Conservation (phyloP, 345 rosid genomes). For the Eucalyptus melliodora region DNA sequence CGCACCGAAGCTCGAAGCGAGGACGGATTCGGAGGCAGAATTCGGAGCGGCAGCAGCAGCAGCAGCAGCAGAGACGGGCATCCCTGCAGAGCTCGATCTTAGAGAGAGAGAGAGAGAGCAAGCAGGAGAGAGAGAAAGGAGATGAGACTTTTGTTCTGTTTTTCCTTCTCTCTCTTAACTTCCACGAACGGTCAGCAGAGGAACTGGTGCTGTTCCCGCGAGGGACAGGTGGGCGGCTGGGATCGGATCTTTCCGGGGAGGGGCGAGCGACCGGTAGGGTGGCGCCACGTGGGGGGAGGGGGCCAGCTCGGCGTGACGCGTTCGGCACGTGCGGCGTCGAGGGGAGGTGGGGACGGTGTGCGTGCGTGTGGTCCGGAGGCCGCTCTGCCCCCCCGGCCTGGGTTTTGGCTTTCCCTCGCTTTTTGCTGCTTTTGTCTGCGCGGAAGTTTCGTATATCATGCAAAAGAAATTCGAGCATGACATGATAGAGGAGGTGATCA, state of each 20-base stretch:
- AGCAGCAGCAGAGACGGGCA: neutral
- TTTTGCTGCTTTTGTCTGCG: too few relatives aligned
- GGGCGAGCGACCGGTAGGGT: neutral
- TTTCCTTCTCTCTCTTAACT: neutral
- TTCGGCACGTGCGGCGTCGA: neutral
- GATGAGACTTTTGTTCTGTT: neutral
- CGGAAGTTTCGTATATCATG: too few relatives aligned
- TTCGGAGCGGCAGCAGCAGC: neutral
- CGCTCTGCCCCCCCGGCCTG: neutral
- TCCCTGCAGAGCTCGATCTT: neutral
- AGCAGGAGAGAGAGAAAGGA: neutral
- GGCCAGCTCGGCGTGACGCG: neutral
- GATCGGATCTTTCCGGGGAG: slow-evolving; percentile 1
- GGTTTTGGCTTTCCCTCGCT: too few relatives aligned
- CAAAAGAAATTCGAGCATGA: neutral
- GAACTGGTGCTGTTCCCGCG: neutral
- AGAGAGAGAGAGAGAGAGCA: neutral
- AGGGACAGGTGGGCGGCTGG: slow-evolving; percentile 21
- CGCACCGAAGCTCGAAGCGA: neutral
- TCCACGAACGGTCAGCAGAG: slow-evolving; percentile 32
- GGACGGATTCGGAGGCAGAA: neutral
- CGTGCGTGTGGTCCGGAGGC: neutral
- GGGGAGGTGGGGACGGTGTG: neutral
- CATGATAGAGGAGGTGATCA: neutral
- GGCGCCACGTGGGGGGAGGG: neutral